Percentiles rank a stretch among this genome's conserved stretches.
Evolutionary conservation across 176 grass and related monocot species (phyloP).

Genomic region (Typha latifolia): DNA sequence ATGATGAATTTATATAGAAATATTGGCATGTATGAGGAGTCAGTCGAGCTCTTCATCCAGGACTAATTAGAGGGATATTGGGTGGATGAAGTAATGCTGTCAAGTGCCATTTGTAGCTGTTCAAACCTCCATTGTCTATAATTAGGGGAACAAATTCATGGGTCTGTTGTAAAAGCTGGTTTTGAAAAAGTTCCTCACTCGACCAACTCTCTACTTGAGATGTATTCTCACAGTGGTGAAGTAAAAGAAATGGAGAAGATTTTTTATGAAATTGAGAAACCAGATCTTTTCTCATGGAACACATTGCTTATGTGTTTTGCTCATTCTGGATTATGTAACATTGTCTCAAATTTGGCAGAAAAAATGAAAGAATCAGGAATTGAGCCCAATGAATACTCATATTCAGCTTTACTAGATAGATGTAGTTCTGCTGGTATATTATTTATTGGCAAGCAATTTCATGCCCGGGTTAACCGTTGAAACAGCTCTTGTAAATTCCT

Average conservation of each 20-base stretch:
- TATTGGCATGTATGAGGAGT: background rate
- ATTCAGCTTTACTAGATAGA: background rate
- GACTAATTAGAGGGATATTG: background rate
- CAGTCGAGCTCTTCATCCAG: background rate
- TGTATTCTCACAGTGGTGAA: background rate
- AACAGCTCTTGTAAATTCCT: background rate
- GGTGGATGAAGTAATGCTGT: background rate
- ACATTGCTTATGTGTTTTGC: background rate
- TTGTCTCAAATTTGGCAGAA: background rate
- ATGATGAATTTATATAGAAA: background rate
- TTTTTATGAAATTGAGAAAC: background rate
- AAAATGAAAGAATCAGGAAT: background rate
- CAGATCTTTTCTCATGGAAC: conserved; percentile 2
- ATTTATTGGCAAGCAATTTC: background rate
- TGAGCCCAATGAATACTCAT: background rate
- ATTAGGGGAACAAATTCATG: conserved; percentile 1
- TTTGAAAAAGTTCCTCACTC: background rate
- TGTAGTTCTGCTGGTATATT: background rate
- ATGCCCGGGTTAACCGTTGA: background rate
- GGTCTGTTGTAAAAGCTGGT: conserved; percentile 1
- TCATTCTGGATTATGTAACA: background rate
- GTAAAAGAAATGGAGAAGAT: background rate
- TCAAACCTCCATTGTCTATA: background rate
- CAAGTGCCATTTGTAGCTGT: conserved; percentile 2
- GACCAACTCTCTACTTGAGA: conserved; percentile 3